Evolutionary conservation across 768 basidiomycete genomes (phyloP), one percentile per base, ranked within the genome.

Genomic region (Kwoniella sp.): DNA sequence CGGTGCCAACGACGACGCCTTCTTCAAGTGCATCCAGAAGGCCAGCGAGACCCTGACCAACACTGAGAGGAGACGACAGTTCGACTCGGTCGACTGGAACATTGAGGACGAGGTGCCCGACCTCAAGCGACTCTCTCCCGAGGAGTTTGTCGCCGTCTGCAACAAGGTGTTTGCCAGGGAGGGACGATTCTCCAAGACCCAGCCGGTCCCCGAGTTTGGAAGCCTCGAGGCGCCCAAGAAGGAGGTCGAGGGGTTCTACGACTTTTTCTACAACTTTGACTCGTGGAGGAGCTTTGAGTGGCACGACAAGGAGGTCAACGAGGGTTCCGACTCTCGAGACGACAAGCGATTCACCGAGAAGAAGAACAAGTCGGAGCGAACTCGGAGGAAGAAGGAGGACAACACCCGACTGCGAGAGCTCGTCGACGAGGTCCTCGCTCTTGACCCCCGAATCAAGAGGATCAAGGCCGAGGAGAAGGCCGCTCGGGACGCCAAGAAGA

Each of bases 181-280:
- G 73, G 82, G 87, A n/a, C 83, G 92, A 29, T 99, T 99, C 81
- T 91, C 89, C 62, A 84, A 84, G 62, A 78, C 71, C 47, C 76
- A 87, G 71, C 90, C 91, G 11, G 89, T 90, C 6, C 92, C 89
- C 5, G 74, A 79, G 53, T 81, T 99, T 23, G 93, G 92, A 9
- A 75, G 75, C 25, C 75, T 80, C 54, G 80, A 87, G 38, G 82
- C 85, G 19, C 73, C 83, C 51, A 93, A 95, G 76, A 81, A 82
- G 60, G 81, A 82, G 50, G 92, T 96, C 47, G 88, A 93, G 73
- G 80, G 77, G 5, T 96, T 99, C 80, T 99, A 99, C 79, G 87
- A 96, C 75, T 95, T 93, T 76, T 99, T 91, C 90, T 98, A 99
- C 80, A 93, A 92, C 80, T 93, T 99, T 76, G 93, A 96, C 75